Conservation (phyloP, 306 rosid species). For the Cucurbita moschata region DNA sequence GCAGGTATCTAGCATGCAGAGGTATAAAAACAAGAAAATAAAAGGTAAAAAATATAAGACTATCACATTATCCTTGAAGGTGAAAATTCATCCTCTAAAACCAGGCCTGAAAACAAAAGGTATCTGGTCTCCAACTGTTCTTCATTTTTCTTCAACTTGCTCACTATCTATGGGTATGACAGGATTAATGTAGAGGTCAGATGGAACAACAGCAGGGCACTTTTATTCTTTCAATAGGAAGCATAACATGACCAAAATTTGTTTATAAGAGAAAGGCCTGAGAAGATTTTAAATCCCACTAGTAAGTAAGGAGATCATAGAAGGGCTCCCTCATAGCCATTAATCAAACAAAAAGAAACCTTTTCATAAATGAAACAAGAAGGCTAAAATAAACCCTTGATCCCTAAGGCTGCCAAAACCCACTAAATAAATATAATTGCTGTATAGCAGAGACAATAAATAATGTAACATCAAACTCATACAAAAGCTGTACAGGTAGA, state of each 20-base stretch:
- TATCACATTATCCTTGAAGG: neutral
- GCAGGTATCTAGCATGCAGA: neutral
- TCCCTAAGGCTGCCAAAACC: neutral
- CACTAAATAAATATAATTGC: neutral
- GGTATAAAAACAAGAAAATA: neutral
- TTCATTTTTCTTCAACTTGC: neutral
- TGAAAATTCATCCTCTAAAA: neutral
- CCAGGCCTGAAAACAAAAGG: neutral
- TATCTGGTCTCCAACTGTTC: neutral
- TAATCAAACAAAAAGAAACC: neutral
- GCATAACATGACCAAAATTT: neutral
- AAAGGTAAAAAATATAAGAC: neutral
- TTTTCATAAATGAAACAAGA: neutral
- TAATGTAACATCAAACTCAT: neutral
- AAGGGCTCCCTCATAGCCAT: neutral
- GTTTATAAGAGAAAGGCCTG: neutral
- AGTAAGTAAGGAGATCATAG: neutral
- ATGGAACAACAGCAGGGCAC: neutral
- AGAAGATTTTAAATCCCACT: neutral
- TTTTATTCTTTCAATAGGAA: neutral
- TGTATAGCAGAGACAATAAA: neutral
- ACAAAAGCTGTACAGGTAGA: neutral
- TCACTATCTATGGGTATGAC: neutral
- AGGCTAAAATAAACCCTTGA: neutral
- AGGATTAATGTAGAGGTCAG: neutral